phyloP scores from a whole-genome alignment of 1,139 yeast genomes.

The Pichia sp. region DNA sequence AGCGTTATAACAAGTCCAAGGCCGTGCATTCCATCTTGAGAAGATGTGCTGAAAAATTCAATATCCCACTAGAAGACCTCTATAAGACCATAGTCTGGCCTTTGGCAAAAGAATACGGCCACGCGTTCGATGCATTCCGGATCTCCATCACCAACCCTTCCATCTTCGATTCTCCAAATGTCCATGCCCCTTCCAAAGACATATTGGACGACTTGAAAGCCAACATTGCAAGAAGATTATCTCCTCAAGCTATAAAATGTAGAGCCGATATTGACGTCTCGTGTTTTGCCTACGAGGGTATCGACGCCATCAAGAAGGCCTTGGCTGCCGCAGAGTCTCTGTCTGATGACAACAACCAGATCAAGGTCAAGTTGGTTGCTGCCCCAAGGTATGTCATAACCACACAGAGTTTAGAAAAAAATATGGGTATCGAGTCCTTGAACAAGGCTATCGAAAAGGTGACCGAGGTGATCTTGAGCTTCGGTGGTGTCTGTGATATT shows the following conservation, averaged over 20 bases:
- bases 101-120: slow-evolving; percentile 89
- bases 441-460: slow-evolving; percentile 77
- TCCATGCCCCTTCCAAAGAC: slow-evolving; percentile 56
- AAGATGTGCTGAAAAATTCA: slow-evolving; percentile 97
- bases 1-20: slow-evolving; percentile 92
- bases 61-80: slow-evolving; percentile 76
- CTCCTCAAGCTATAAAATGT: slow-evolving; percentile 96
- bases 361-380: slow-evolving; percentile 92
- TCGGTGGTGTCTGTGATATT: slow-evolving; percentile 85
- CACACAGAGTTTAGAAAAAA: slow-evolving; percentile 88
- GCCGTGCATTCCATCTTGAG: slow-evolving; percentile 96
- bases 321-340: slow-evolving; percentile 80
- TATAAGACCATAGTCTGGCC: slow-evolving; percentile 97
- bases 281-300: slow-evolving; percentile 95
- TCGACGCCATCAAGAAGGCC: slow-evolving; percentile 92
- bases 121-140: slow-evolving; percentile 96
- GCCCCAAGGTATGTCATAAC: slow-evolving; percentile 96
- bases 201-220: slow-evolving; percentile 75
- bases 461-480: slow-evolving; percentile 58
- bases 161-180: slow-evolving; percentile 61
- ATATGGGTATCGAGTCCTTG: slow-evolving; percentile 75
- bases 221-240: slow-evolving; percentile 87
- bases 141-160: slow-evolving; percentile 88
- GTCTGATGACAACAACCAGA: slow-evolving; percentile 77
- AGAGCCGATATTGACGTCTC: slow-evolving; percentile 98